Base-by-base conservation (phyloP, 306 rosid species). In the Lathyrus tuberosus region DNA sequence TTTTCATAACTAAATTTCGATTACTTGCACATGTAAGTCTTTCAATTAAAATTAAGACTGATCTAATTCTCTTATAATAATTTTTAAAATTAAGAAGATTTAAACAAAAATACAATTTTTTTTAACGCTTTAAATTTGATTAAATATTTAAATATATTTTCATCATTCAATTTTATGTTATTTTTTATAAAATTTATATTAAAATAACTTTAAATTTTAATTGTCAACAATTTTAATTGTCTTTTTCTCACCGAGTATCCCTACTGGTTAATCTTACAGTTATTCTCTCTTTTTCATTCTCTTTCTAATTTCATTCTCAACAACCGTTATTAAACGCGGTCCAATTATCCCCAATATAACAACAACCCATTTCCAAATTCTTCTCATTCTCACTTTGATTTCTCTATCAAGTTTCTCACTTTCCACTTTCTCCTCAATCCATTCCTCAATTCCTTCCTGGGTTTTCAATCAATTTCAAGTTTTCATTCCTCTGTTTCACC, bases 261-360 rank as follows among this genome's bases (percentile, higher is more conserved):
- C 8, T 10, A 53, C 60, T 53, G 35, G 60, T 20, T 51, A 51
- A 3, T 4, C 20, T 49, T 0, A 3, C 5, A 22, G 5, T 26
- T 11, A 1, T 53, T 22, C 10, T 7, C 40, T 35, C 10, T 35
- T 26, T 6, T n/a, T 47, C 30, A 2, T 47, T 15, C 22, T 8
- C 1, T 47, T 17, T 49, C 10, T 35, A 49, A 49, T 35, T 35
- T 35, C 40, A 17, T 22, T 13, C 13, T 17, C 62, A 57, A 26
- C 62, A 28, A 28, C 62, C 40, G 40, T 53, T 22, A 57, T 28
- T 57, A 13, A 14, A 57, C 62, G 62, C 62, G 62, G 62, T 57
- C 18, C 10, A 28, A 57, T 28, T 14, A 2, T 26, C 16, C 62
- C 40, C 38, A 28, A 57, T 57, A 57, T 28, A 57, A 57, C 16